Percentiles rank a stretch among this genome's conserved stretches.
Conservation (phyloP, 1,284 basidiomycete genomes). For the Cutaneotrichosporon curvatum region DNA sequence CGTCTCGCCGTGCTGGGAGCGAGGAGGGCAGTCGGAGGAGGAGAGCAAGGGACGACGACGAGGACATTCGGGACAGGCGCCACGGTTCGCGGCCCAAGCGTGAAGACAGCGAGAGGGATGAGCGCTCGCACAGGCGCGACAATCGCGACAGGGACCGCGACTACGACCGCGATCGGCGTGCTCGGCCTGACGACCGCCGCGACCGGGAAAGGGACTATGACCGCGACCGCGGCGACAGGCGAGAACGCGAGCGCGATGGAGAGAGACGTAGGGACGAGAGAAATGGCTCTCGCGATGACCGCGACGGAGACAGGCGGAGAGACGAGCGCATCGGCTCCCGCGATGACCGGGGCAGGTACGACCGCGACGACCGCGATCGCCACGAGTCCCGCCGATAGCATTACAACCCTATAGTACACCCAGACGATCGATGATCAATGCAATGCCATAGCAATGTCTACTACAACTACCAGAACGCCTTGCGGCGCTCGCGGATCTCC, state of each 20-base stretch:
- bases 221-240: neutral
- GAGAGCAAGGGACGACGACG: neutral
- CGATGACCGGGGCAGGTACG: neutral
- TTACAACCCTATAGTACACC: too few species aligned
- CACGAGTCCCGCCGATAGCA: neutral
- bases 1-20: neutral
- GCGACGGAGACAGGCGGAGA: neutral
- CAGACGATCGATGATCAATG: neutral
- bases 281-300: too few species aligned
- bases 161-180: conserved; percentile 1
- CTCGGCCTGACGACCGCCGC: too few species aligned
- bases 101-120: too few species aligned
- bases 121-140: neutral
- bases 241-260: conserved; percentile 1
- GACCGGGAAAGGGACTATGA: neutral
- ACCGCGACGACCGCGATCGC: neutral
- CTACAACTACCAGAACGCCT: conserved; percentile 38
- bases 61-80: conserved; percentile 2
- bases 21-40: too few species aligned
- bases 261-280: conserved; percentile 1
- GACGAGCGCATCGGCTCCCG: conserved; percentile 1
- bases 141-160: neutral
- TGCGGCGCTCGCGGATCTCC: conserved; percentile 35
- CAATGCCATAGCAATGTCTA: neutral
- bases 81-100: neutral